Evolutionary conservation across 2,329 filamentous ascomycete genomes (phyloP), one percentile per base, ranked within the genome.

Genomic region (Teratosphaeriaceae sp.): DNA sequence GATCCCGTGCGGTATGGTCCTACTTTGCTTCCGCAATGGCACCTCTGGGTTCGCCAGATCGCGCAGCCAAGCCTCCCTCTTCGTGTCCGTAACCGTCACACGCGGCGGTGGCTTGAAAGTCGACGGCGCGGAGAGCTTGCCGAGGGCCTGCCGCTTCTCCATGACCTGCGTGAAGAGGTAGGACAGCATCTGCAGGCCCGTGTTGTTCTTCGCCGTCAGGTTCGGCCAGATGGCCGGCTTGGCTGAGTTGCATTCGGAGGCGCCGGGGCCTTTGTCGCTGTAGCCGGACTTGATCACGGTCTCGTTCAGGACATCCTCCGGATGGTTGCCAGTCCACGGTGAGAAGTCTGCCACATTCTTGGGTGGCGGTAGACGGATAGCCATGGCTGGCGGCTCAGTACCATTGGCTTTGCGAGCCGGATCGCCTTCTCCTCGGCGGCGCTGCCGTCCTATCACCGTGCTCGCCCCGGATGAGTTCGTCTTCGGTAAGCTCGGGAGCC

Each of bases 61-160:
- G 52, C 84, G 85, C 34, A 98, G 76, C 92, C 92, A 98, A 8
- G 84, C 79, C 60, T 97, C 92, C 52, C 89, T 76, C 62, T 94
- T 96, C 6, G 88, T 90, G 61, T 97, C 92, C n/a, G 90, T 94
- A 11, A 98, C 74, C 0, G 92, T 96, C 34, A 98, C 87, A 43
- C 92, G 82, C 1, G 92, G 92, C 3, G 92, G 92, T 6, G 89
- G 89, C 63, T 95, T 96, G 70, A 98, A 98, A 1, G 87, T 92
- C 5, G 88, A 94, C 1, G 81, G 75, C 1, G 84, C 77, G 15
- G 79, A 82, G 43, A 96, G 80, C 49, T 85, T 84, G 33, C 84
- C 85, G 56, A 82, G 79, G 39, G 80, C 74, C 59, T 90, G 80
- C 45, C 89, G 76, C 64, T 92, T 87, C 52, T 86, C 87, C 45